These are phyloP conservation scores for Hanseniaspora valbyensis DNA, from an alignment of 805 yeast genomes.

Conservation along the genomic window DNA sequence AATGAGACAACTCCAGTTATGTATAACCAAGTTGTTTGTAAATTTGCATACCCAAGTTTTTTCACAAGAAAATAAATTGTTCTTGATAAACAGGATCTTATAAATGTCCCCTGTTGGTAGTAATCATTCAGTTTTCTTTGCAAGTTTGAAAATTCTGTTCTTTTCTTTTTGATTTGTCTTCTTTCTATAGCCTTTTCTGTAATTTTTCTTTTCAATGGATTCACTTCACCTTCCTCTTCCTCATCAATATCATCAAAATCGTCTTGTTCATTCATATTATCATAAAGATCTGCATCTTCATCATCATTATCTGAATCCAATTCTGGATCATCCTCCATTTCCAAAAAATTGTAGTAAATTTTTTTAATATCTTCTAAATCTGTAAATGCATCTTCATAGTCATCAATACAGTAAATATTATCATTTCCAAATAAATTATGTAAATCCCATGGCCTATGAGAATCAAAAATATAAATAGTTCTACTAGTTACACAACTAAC, in stretches of 20 bases:
- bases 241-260: conserved; percentile 28
- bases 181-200: conserved; percentile 17
- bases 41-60: conserved; percentile 66
- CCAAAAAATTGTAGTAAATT: conserved; percentile 49
- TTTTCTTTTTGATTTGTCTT: conserved; percentile 32
- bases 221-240: conserved; percentile 25
- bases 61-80: conserved; percentile 73
- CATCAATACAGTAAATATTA: conserved; percentile 72
- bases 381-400: conserved; percentile 40
- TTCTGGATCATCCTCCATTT: conserved; percentile 32
- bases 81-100: conserved; percentile 62
- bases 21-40: conserved; percentile 69
- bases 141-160: conserved; percentile 35
- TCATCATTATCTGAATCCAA: conserved; percentile 33
- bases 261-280: conserved; percentile 30
- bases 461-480: conserved; percentile 72
- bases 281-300: conserved; percentile 29
- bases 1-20: conserved; percentile 80
- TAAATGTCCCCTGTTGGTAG: conserved; percentile 72
- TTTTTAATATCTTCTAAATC: conserved; percentile 44
- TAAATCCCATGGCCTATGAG: conserved; percentile 92
- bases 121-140: conserved; percentile 59
- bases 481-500: conserved; percentile 30
- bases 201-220: conserved; percentile 24
- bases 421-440: conserved; percentile 82